These are phyloP conservation scores for Hansenula lynferdii DNA, from an alignment of 1,139 yeast genomes.

Conservation along the genomic window DNA sequence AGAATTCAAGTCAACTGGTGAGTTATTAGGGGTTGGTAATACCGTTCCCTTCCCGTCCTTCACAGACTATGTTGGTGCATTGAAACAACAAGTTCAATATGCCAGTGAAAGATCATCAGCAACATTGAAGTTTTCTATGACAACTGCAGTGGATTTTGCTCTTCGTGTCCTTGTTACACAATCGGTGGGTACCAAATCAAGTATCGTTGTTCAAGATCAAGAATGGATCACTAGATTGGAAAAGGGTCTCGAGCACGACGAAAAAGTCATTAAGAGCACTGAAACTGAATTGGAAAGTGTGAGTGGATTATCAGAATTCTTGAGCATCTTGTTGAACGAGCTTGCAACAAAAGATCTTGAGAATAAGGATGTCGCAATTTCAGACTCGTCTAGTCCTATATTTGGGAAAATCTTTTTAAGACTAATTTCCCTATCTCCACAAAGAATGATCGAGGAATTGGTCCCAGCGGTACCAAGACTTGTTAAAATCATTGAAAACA, in stretches of 20 bases:
- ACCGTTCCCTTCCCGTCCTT: conserved; percentile 42
- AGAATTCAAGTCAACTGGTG: conserved; percentile 40
- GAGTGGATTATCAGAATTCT: conserved; percentile 20
- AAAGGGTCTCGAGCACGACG: conserved; percentile 66
- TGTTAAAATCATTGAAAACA: conserved; percentile 19
- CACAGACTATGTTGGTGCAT: conserved; percentile 26
- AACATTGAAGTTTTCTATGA: conserved; percentile 30
- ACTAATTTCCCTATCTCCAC: conserved; percentile 26
- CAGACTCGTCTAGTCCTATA: conserved; percentile 13
- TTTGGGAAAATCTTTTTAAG: conserved; percentile 26
- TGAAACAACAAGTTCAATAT: conserved; percentile 26
- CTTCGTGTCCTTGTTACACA: conserved; percentile 61
- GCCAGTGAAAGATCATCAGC: conserved; percentile 20
- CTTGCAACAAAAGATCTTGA: conserved; percentile 24
- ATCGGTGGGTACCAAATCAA: conserved; percentile 43
- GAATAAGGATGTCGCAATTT: conserved; percentile 12
- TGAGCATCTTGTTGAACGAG: conserved; percentile 31
- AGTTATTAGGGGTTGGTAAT: conserved; percentile 35
- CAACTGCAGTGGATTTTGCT: conserved; percentile 42
- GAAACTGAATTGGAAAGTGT: conserved; percentile 19
- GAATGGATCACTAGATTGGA: conserved; percentile 73
- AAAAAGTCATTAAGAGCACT: conserved; percentile 40
- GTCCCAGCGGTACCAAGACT: conserved; percentile 17
- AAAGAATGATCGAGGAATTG: conserved; percentile 18
- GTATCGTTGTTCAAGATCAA: conserved; percentile 63